Evolutionary conservation across 345 rosid species (phyloP).

Genomic region (Eucalyptus coolabah): DNA sequence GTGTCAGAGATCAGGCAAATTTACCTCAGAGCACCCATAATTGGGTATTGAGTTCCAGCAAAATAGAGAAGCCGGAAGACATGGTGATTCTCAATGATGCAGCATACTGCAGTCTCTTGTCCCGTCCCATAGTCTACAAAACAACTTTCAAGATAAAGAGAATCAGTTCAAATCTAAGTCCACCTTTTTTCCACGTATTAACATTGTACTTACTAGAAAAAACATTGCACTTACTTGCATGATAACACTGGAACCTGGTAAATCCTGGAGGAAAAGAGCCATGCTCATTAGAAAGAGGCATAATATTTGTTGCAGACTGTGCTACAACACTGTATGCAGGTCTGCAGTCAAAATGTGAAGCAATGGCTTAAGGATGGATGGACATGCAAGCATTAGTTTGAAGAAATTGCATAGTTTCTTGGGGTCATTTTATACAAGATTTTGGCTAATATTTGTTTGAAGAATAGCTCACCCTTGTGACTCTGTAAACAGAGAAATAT

Average conservation of each 20-base stretch:
- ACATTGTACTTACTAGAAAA: neutral
- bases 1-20: neutral
- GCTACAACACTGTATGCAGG: neutral
- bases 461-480: neutral
- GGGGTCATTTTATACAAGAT: neutral
- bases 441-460: neutral
- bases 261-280: conserved; percentile 38
- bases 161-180: neutral
- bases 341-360: neutral
- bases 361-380: neutral
- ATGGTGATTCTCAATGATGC: conserved; percentile 76
- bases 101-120: conserved; percentile 76
- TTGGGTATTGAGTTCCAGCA: conserved; percentile 90
- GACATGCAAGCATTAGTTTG: neutral
- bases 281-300: neutral
- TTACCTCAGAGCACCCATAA: conserved; percentile 90
- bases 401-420: neutral
- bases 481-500: neutral
- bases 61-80: conserved; percentile 83
- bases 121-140: conserved; percentile 79
- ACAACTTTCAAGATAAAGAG: neutral
- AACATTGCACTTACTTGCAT: conserved; percentile 51
- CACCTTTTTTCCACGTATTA: neutral
- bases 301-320: neutral
- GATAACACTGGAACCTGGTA: conserved; percentile 73